These are phyloP conservation scores for Colletotrichum trifolii DNA, from an alignment of 2,329 filamentous ascomycete species.

Conservation along the genomic window DNA sequence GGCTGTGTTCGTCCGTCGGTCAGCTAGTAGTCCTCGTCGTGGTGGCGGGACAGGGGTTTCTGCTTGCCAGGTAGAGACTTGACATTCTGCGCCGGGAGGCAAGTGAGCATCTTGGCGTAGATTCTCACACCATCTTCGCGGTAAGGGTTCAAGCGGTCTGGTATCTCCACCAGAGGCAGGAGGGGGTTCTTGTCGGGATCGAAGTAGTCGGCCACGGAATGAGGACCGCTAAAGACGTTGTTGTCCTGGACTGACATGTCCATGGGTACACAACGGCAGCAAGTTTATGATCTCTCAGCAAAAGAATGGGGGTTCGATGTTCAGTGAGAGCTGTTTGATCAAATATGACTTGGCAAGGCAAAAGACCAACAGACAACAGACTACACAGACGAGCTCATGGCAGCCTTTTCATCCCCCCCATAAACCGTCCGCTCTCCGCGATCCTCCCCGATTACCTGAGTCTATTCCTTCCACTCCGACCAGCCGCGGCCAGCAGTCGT, in stretches of 20 bases:
- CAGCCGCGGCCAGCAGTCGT: no score
- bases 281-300: neutral
- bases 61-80: slow-evolving; percentile 67
- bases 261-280: neutral
- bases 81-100: slow-evolving; percentile 71
- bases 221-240: slow-evolving; percentile 67
- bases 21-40: neutral
- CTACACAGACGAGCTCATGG: no score
- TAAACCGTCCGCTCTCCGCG: no score
- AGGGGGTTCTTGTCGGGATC: slow-evolving; percentile 67
- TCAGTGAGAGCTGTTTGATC: neutral
- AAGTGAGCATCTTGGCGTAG: slow-evolving; percentile 73
- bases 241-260: slow-evolving; percentile 36
- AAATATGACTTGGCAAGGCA: no score
- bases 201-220: slow-evolving; percentile 67
- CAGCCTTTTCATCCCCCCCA: no score
- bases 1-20: neutral
- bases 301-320: neutral
- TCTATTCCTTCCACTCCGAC: no score
- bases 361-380: no score
- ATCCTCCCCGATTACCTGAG: no score
- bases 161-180: slow-evolving; percentile 69
- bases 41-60: neutral
- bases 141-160: slow-evolving; percentile 65
- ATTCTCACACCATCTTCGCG: slow-evolving; percentile 68